phyloP scores from a whole-genome alignment of 495 filamentous ascomycete species.

The Corynascus novoguineensis region DNA sequence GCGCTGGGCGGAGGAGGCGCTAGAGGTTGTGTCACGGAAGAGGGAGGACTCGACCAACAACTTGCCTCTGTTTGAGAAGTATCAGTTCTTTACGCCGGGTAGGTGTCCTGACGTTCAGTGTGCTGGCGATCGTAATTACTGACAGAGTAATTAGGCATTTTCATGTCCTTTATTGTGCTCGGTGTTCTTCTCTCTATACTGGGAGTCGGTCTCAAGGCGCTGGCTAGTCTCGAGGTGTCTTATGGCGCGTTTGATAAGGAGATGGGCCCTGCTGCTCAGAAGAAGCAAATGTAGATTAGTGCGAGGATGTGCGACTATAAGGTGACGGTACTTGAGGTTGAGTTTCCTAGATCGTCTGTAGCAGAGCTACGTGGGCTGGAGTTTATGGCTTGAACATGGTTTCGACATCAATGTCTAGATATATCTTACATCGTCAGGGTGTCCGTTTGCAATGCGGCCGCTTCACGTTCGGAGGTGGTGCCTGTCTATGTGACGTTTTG shows the following conservation, averaged over 20 bases:
- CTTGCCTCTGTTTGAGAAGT: conserved; percentile 76
- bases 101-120: neutral
- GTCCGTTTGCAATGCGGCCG: too few species aligned
- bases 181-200: conserved; percentile 69
- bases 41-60: conserved; percentile 24
- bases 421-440: conserved; percentile 1
- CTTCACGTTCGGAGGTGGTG: too few species aligned
- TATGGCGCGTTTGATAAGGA: conserved; percentile 97
- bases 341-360: conserved; percentile 13
- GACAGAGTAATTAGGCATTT: conserved; percentile 45
- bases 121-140: neutral
- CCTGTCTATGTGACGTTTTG: too few species aligned
- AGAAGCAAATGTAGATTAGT: conserved; percentile 61
- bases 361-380: conserved; percentile 16
- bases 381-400: conserved; percentile 17
- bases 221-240: conserved; percentile 75
- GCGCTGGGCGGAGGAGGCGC: conserved; percentile 27
- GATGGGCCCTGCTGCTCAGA: conserved; percentile 78
- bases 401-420: conserved; percentile 12
- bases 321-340: neutral
- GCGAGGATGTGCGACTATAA: neutral
- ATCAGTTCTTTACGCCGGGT: conserved; percentile 80
- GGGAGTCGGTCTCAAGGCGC: conserved; percentile 66
- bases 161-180: conserved; percentile 63
- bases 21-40: conserved; percentile 11